These are phyloP conservation scores for Fonsecaea erecta DNA, from an alignment of 2,329 filamentous ascomycete genomes.

Conservation along the genomic window DNA sequence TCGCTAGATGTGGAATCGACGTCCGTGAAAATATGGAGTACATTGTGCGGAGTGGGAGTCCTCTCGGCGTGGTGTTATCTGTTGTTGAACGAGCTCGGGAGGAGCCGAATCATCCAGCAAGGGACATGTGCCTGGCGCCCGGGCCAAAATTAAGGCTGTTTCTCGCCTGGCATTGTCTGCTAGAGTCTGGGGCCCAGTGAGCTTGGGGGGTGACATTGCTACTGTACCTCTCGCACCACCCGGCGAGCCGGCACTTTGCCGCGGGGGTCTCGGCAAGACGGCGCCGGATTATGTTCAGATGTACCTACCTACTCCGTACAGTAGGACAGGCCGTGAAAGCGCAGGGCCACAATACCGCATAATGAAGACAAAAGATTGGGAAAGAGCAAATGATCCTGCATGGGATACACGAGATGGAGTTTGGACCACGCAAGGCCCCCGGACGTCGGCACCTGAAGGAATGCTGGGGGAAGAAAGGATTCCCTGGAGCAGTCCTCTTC, in stretches of 20 bases:
- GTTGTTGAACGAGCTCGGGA: background rate
- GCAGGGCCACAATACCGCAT: background rate
- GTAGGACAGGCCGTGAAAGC: too few species aligned
- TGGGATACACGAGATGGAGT: too few species aligned
- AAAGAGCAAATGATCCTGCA: background rate
- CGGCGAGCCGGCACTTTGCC: background rate
- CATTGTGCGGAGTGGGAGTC: background rate
- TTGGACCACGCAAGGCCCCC: too few species aligned
- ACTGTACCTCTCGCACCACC: background rate
- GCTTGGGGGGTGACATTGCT: background rate
- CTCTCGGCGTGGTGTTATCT: background rate
- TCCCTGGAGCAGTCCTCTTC: too few species aligned
- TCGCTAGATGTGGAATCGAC: slow-evolving; percentile 1
- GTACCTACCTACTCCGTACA: too few species aligned
- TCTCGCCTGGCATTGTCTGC: background rate
- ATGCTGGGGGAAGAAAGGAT: too few species aligned
- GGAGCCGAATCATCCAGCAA: background rate
- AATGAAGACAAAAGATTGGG: background rate
- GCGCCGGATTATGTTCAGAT: background rate
- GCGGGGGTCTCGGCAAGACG: background rate
- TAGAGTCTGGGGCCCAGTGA: background rate
- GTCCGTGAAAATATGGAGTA: background rate
- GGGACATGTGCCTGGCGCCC: background rate
- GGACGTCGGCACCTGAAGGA: too few species aligned
- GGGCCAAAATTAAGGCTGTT: background rate